phyloP scores from a whole-genome alignment of 495 filamentous ascomycete species.

The Daldinia decipiens region DNA sequence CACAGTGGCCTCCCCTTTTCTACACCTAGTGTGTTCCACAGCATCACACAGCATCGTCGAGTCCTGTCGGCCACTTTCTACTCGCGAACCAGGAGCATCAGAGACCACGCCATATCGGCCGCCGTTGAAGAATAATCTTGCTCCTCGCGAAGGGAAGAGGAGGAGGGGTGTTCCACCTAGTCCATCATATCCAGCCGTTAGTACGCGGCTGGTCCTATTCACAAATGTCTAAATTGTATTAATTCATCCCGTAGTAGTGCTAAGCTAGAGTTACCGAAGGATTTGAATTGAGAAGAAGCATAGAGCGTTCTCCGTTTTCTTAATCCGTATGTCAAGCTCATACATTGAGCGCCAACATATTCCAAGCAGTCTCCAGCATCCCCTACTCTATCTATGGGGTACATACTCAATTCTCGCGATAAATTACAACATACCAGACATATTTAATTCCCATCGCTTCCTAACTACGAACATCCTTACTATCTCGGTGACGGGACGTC shows the following conservation, averaged over 20 bases:
- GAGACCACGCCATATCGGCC: conserved; percentile 6
- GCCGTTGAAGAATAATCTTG: conserved; percentile 12
- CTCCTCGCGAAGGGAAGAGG: neutral
- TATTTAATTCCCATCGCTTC: neutral
- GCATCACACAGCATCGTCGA: neutral
- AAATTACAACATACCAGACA: neutral
- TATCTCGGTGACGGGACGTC: neutral
- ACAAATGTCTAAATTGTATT: neutral
- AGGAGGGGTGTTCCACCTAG: neutral
- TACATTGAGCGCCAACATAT: neutral
- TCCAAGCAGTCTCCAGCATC: neutral
- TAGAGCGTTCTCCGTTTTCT: neutral
- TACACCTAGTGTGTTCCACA: conserved; percentile 2
- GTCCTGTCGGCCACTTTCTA: neutral
- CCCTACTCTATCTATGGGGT: neutral
- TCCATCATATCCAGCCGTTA: neutral
- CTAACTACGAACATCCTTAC: neutral
- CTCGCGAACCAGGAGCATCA: neutral
- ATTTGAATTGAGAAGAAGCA: neutral
- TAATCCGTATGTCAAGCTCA: neutral
- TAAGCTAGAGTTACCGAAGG: neutral
- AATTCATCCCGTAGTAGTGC: neutral
- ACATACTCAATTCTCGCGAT: neutral
- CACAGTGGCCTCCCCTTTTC: neutral
- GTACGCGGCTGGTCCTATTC: neutral